Evolutionary conservation across 2,329 filamentous ascomycete species (phyloP), one percentile per base, ranked within the genome.

Genomic region (Escovopsis sp.): DNA sequence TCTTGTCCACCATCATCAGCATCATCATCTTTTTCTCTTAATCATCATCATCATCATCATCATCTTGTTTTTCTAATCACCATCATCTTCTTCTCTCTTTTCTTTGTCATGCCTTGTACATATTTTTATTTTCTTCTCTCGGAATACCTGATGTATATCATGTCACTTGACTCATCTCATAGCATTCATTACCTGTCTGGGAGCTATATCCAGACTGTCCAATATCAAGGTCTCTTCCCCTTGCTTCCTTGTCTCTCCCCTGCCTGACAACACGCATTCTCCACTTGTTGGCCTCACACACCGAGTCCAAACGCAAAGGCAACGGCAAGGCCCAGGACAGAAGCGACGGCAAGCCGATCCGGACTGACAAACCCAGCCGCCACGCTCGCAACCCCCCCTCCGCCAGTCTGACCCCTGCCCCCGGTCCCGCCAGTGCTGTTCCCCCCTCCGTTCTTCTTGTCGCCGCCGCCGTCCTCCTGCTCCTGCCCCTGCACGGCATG

Each of bases 301-400:
- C 56, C 56, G 45, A 67, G 44, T 7, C 59, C 61, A 32, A 59
- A 50, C 24, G 55, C 58, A 43, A 69, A 64, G 5, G 52, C 50
- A 43, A 58, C 50, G 13, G 61, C 57, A 37, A 71, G 46, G 9
- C 56, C 65, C 14, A 60, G 57, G 7, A 61, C 54, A 13, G 56
- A 55, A 14, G 56, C 50, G 43, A 70, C 43, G 4, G 56, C 53
- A 32, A 48, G 39, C 29, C 43, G 45, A 43, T 60, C 51, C 3
- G 51, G 50, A 3, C 47, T 48, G 25, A 54, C 14, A 1, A 43
- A 30, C 7, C 47, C 51, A 25, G 53, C 56, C 33, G 49, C 55
- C 27, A 39, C 35, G 20, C 20, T 20, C 20, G 20, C 6, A 6
- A 6, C 20, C 4, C 20, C 20, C 20, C 20, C 20, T 20, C 20